phyloP scores from a whole-genome alignment of 2,329 filamentous ascomycete genomes.

The Xylariaceae sp. region DNA sequence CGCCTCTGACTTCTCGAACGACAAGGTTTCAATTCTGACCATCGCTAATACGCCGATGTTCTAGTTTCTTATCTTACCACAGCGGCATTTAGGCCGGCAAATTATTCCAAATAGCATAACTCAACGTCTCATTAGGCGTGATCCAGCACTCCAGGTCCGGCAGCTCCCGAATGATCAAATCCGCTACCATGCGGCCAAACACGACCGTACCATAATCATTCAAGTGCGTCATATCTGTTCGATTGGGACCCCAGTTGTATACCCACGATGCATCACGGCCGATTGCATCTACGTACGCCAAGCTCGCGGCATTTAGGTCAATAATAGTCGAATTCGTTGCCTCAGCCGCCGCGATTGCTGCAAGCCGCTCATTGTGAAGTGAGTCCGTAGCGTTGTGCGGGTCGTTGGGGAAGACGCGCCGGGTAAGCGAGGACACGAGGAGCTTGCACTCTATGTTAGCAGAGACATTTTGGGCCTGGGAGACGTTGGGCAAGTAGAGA shows the following conservation, averaged over 20 bases:
- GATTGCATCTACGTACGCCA: conserved; percentile 58
- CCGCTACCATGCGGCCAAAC: conserved; percentile 63
- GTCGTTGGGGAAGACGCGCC: conserved; percentile 49
- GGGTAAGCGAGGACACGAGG: conserved; percentile 61
- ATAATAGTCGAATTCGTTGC: conserved; percentile 47
- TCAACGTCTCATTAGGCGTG: conserved; percentile 40
- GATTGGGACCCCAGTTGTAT: conserved; percentile 50
- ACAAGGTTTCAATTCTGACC: too few species aligned
- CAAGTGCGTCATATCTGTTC: conserved; percentile 60
- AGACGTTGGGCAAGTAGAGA: too few species aligned
- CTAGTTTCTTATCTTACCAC: too few species aligned
- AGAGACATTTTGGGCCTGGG: too few species aligned
- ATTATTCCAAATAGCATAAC: conserved; percentile 42
- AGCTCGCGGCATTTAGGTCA: conserved; percentile 58
- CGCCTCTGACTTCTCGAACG: too few species aligned
- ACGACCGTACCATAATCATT: conserved; percentile 59
- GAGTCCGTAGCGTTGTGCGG: conserved; percentile 51
- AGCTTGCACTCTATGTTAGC: too few species aligned
- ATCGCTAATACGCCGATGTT: too few species aligned
- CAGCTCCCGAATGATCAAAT: conserved; percentile 49
- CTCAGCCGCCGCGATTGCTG: conserved; percentile 54
- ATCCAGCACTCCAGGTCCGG: conserved; percentile 36
- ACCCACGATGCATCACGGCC: conserved; percentile 51
- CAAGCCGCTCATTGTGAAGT: conserved; percentile 51
- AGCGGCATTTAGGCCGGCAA: conserved; percentile 44